A percentile compares a stretch with the other conserved stretches of the same genome.
Evolutionary conservation across 768 basidiomycete genomes (phyloP).

Genomic region (Tremella fuciformis): DNA sequence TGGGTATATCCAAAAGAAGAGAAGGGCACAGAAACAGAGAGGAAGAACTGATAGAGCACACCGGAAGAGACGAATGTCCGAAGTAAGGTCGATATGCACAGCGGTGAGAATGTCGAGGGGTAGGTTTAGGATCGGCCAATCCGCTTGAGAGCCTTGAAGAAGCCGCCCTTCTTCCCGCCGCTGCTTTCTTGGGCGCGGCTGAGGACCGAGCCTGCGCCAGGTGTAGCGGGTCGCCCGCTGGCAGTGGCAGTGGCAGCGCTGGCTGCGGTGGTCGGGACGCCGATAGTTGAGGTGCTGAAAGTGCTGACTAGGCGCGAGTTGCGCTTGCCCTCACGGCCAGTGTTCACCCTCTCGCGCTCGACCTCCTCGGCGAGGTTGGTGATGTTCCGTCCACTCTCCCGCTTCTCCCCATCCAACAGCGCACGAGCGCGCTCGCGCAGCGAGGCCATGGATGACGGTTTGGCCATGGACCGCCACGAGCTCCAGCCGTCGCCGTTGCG

Average conservation of each 20-base stretch:
- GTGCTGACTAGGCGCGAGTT: conserved; percentile 7
- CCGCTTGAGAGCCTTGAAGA: no score
- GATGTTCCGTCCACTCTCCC: conserved; percentile 15
- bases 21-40: no score
- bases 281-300: not conserved
- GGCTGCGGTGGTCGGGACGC: not conserved
- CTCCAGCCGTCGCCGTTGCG: conserved; percentile 42
- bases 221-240: conserved; percentile 9
- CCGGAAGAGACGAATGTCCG: no score
- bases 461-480: conserved; percentile 18
- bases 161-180: no score
- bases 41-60: no score
- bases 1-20: no score
- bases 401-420: conserved; percentile 19
- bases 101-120: no score
- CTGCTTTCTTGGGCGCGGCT: no score
- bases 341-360: conserved; percentile 3
- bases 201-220: not conserved
- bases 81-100: no score
- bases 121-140: no score
- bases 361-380: conserved; percentile 15
- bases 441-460: conserved; percentile 34
- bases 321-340: not conserved
- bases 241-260: not conserved
- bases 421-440: conserved; percentile 34